Base-by-base conservation (phyloP, 2,329 filamentous ascomycete genomes). In the Apiospora koreana region DNA sequence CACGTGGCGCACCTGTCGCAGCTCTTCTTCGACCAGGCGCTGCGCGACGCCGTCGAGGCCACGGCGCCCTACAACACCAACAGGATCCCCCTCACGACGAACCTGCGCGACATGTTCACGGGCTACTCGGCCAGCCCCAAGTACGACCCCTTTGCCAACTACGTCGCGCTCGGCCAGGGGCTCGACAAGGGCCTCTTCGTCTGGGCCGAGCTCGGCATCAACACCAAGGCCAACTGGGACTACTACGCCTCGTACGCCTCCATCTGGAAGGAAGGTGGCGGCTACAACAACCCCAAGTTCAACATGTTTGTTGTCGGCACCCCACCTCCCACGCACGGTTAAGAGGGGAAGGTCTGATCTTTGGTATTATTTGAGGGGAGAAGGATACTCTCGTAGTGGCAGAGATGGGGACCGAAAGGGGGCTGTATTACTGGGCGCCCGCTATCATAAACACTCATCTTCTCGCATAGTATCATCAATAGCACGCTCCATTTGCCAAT, bases 111-210 rank as follows among this genome's bases (percentile, higher is more conserved):
- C 67, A 69, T 72, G 68, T 79, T 76, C 70, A 79, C 77, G 16
- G 75, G 76, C n/a, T 78, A 78, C 69, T 75, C 77, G 9, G 78
- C 79, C 2, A 78, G 72, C 7, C 58, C 74, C 31, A 73, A 76
- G 35, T 80, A 78, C 71, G 85, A 87, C 70, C 87, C 87, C 0
- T 83, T 88, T 75, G 80, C 86, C 14, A 84, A 89, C 75, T 88
- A 86, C 71, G 80, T 78, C 68, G 64, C 73, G 43, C 74, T 78
- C 6, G 74, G 77, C 38, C 71, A 71, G 23, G 66, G 66, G 42
- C 45, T 78, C 1, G 23, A 45, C 1, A 72, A 75, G 25, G 77
- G 77, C 7, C 65, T 78, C 28, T 77, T 78, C 69, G 74, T 77
- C 46, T 78, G 77, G 77, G 77, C 77, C 23, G 77, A 78, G 73